phyloP scores from a whole-genome alignment of 805 yeast genomes.

The Ogataea polymorpha region DNA sequence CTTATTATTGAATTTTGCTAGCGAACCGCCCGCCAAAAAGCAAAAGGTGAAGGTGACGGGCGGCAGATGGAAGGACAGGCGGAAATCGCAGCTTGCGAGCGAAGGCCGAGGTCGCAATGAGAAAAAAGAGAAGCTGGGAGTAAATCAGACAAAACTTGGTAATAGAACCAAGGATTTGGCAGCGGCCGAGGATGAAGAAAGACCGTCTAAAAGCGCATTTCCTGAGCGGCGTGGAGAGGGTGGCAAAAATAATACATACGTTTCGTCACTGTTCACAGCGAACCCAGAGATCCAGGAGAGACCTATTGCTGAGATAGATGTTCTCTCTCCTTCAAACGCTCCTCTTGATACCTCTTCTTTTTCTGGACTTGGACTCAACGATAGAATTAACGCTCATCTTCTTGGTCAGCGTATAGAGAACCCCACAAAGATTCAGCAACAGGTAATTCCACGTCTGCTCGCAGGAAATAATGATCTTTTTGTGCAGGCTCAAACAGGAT shows the following conservation, averaged over 20 bases:
- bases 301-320: conserved; percentile 33
- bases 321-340: conserved; percentile 71
- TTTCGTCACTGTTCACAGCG: conserved; percentile 81
- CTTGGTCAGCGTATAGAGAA: conserved; percentile 47
- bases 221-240: conserved; percentile 53
- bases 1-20: conserved; percentile 69
- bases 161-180: background rate
- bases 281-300: conserved; percentile 51
- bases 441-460: conserved; percentile 65
- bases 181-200: background rate
- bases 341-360: conserved; percentile 76
- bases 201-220: conserved; percentile 24
- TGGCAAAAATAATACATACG: conserved; percentile 61
- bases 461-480: conserved; percentile 61
- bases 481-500: conserved; percentile 96
- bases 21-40: conserved; percentile 24
- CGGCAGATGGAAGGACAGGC: conserved; percentile 80
- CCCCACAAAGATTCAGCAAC: conserved; percentile 87
- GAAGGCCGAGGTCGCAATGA: conserved; percentile 40
- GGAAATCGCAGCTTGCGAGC: conserved; percentile 53
- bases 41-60: conserved; percentile 48
- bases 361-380: conserved; percentile 65
- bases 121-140: conserved; percentile 14
- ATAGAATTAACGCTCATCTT: conserved; percentile 50
- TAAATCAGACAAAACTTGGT: conserved; percentile 14